Evolutionary conservation across 2,329 filamentous ascomycete species (phyloP), one percentile per base, ranked within the genome.

Genomic region (Kalmusia sp.): DNA sequence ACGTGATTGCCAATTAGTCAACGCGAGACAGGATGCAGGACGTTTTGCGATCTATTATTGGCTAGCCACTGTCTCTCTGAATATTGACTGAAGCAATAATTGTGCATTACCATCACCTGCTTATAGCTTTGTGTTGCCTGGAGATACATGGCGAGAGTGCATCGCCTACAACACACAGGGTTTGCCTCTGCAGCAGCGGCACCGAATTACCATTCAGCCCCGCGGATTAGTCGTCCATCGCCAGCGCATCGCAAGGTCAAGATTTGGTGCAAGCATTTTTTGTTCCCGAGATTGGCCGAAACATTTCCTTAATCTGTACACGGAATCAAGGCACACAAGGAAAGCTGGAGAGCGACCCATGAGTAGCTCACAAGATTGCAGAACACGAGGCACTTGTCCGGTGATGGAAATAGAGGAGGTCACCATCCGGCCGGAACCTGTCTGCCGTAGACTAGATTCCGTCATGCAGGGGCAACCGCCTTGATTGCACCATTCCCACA

Each of bases 391-490:
- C 2, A 14, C 14, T 7, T 21, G 9, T 27, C 22, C 14, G 24
- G 19, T 27, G 38, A 24, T 21, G 14, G n/a, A 27, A 31, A 53
- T 53, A 21, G 22, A 49, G 34, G 15, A 51, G 30, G 39, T 45
- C 39, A 44, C 24, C 39, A 38, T 38, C 4, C 12, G 35, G 12
- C 22, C 45, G 45, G 45, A 25, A 22, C 1, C 3, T n/a, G 6
- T 2, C 17, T 35, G 31, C 44, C 31, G 44, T 21, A n/a, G 9
- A 37, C 33, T 45, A 33, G 11, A 24, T 25, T 12, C 19, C 41
- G n/a, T 14, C 17, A 38, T 47, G 44, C 44, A 47, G 44, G 44
- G 44, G 44, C 30, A 38, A 11, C n/a, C 33, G 33, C 31, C 44
- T 28, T 28, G 43, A 12, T 46, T 25, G 27, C 21, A 17, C 12